Evolutionary conservation across 2,329 filamentous ascomycete species (phyloP).

Genomic region (Trichoderma polysporum): DNA sequence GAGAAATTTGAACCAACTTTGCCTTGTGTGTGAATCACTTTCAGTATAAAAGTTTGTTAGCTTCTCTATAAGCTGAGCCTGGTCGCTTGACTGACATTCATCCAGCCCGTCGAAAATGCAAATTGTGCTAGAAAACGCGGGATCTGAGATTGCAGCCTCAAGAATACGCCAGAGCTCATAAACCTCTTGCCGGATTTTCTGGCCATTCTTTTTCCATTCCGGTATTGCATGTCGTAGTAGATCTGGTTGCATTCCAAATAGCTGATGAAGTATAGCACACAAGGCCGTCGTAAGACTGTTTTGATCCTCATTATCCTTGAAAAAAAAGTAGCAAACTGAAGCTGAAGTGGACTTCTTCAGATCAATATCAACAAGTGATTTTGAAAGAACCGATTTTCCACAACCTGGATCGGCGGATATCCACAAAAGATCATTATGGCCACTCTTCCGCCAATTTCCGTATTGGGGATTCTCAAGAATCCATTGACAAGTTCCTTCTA

Average conservation of each 20-base stretch:
- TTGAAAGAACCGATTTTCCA: slow-evolving; percentile 45
- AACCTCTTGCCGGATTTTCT: neutral
- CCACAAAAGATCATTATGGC: neutral
- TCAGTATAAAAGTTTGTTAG: neutral
- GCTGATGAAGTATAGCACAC: neutral
- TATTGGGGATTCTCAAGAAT: neutral
- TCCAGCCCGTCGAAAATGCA: neutral
- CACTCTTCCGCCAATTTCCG: neutral
- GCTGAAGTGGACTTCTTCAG: slow-evolving; percentile 24
- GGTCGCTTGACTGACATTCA: neutral
- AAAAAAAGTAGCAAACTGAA: slow-evolving; percentile 18
- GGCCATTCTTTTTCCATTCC: too few relatives aligned
- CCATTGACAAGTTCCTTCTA: neutral
- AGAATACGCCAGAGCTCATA: neutral
- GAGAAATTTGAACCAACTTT: neutral
- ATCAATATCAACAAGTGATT: slow-evolving; percentile 35
- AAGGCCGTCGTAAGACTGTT: neutral
- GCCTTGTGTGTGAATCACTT: too few relatives aligned
- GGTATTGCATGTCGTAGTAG: neutral
- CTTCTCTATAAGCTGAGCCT: neutral
- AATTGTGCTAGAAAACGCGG: neutral
- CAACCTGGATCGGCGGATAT: slow-evolving; percentile 46
- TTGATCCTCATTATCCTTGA: neutral
- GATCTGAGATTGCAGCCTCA: neutral
- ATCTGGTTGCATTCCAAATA: neutral